phyloP scores from a whole-genome alignment of 2,329 filamentous ascomycete genomes.

The Colletotrichum aenigma region DNA sequence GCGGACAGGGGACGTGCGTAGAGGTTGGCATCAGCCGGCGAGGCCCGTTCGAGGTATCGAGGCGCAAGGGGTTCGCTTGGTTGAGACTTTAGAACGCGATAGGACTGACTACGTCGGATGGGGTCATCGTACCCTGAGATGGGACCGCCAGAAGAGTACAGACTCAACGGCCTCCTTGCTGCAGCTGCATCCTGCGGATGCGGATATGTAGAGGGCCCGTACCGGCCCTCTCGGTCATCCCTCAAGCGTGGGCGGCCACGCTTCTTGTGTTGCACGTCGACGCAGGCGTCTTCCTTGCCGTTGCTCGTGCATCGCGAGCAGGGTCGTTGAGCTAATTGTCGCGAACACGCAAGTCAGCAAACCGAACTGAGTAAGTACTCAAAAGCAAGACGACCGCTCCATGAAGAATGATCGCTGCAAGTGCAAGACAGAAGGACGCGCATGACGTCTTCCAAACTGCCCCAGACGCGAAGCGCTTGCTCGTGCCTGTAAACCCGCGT shows the following conservation, averaged over 20 bases:
- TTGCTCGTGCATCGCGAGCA: conserved; percentile 79
- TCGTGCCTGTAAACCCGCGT: neutral
- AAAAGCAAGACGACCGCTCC: neutral
- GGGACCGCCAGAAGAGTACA: conserved; percentile 52
- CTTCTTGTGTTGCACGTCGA: conserved; percentile 88
- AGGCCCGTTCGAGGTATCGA: conserved; percentile 56
- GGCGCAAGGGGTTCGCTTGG: conserved; percentile 50
- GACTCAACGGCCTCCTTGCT: conserved; percentile 48
- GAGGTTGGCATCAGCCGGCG: conserved; percentile 52
- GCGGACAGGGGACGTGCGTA: conserved; percentile 50
- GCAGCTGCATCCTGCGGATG: conserved; percentile 48
- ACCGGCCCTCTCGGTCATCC: conserved; percentile 69
- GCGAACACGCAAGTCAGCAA: conserved; percentile 8
- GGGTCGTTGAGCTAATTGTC: conserved; percentile 68
- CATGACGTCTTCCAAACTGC: neutral
- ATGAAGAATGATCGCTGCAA: neutral
- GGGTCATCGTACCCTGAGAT: conserved; percentile 51
- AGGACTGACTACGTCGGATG: conserved; percentile 50
- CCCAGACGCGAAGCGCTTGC: conserved; percentile 3
- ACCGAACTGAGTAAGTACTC: neutral
- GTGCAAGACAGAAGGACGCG: neutral
- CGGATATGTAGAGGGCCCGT: conserved; percentile 54
- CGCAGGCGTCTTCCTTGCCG: conserved; percentile 79
- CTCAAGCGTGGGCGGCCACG: conserved; percentile 77
- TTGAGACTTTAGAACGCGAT: conserved; percentile 60